These are phyloP conservation scores for Camelina hispida DNA, from an alignment of 345 rosid species.

Conservation along the genomic window DNA sequence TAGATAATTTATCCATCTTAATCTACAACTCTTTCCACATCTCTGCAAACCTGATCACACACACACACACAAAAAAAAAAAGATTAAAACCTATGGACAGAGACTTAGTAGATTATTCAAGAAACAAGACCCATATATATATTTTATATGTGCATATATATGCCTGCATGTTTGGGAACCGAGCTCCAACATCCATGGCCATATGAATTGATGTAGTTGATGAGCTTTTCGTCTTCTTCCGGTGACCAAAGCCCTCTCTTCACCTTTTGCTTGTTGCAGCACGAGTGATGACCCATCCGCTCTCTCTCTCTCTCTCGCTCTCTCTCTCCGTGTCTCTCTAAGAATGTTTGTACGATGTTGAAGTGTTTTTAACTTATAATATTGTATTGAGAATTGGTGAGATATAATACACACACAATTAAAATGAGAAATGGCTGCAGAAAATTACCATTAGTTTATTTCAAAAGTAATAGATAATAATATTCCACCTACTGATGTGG, in stretches of 20 bases:
- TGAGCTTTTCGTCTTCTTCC: constrained; percentile 97
- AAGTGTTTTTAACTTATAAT: constrained; percentile 25
- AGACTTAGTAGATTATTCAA: constrained; percentile 11
- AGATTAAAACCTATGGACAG: background rate
- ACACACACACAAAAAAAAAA: background rate
- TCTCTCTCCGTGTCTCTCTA: constrained; percentile 20
- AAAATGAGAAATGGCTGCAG: constrained; percentile 32
- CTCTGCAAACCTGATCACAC: constrained; percentile 75
- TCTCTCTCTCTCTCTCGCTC: constrained; percentile 26
- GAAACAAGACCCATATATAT: constrained; percentile 8
- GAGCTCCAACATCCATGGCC: constrained; percentile 99
- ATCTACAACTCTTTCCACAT: constrained; percentile 98
- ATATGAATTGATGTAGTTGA: constrained; percentile 79
- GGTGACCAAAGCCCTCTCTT: constrained; percentile 99
- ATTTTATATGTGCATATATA: background rate
- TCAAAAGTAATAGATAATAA: constrained; percentile 1
- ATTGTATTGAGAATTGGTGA: constrained; percentile 33
- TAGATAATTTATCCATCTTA: constrained; percentile 95
- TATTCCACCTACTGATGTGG: constrained; percentile 35
- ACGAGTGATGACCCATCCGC: constrained; percentile 88
- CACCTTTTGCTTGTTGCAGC: constrained; percentile 99
- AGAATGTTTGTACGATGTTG: constrained; percentile 44
- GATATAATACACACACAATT: constrained; percentile 20
- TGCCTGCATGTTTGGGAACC: constrained; percentile 94
- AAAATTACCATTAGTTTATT: constrained; percentile 8